Base-by-base conservation (phyloP, 257 asterid species). In the Nicotiana sylvestris region DNA sequence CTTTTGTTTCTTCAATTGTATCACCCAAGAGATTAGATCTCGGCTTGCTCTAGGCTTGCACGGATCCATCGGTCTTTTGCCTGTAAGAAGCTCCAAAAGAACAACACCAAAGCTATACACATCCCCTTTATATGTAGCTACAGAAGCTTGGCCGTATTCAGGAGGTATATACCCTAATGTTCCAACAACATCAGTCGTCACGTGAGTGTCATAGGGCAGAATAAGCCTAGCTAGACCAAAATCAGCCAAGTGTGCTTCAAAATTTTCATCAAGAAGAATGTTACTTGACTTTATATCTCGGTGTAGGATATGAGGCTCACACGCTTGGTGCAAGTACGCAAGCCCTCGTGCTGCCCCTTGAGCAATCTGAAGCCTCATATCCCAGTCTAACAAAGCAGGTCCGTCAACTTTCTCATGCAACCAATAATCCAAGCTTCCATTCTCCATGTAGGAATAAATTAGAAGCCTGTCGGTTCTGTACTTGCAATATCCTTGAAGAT, bases 91-190 rank as follows among this genome's bases (percentile, higher is more conserved):
- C 90, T 94, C 98, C 87, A 94, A 85, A n/a, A 94, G 95, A 61
- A 94, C 98, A 2, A 94, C 97, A 49, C 98, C 98, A 29, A 94
- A 94, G 82, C 98, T 94, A 82, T 94, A 94, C 30, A 94, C 82
- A 74, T 94, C 98, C 55, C 98, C 98, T 81, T 92, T 94, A 84
- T 89, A 92, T 6, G 96, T 91, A 12, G 98, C 97, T 1, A 94
- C 93, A 0, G 97, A 83, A 16, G 98, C 94, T 64, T 91, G 97
- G 10, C 94, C 86, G 49, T 94, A 94, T 87, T 94, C 98, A 1
- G 98, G 98, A 68, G 98, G 98, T 57, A 94, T 94, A 82, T 94
- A 94, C 11, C 98, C 98, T n/a, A 94, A 87, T 1, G 98, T 93
- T 70, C 98, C 98, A 6, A 92, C 97, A 32, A 94, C 92, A 76